These are phyloP conservation scores for Kluyveromyces dobzhanskii DNA, from an alignment of 805 yeast species.

Conservation along the genomic window DNA sequence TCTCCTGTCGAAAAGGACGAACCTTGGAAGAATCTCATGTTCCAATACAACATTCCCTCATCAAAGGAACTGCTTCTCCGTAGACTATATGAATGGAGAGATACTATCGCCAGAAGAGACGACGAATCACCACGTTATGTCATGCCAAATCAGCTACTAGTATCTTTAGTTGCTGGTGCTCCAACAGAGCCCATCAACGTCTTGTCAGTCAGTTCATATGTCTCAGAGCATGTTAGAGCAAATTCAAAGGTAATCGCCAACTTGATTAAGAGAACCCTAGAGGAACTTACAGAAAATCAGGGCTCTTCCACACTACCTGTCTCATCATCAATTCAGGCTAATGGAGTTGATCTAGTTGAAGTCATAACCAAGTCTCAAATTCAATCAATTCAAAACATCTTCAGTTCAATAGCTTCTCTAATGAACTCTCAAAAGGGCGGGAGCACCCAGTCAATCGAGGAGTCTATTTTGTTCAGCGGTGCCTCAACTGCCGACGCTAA, in stretches of 20 bases:
- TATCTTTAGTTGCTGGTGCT: constrained; percentile 45
- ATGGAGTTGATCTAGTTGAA: constrained; percentile 3
- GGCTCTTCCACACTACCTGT: not conserved
- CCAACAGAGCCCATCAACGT: constrained; percentile 57
- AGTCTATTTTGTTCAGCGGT: not conserved
- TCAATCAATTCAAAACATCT: constrained; percentile 10
- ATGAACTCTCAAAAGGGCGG: not conserved
- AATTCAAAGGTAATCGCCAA: constrained; percentile 50
- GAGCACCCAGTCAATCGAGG: not conserved
- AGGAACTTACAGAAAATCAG: constrained; percentile 10
- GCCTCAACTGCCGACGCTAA: not conserved
- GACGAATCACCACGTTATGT: constrained; percentile 83
- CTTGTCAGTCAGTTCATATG: constrained; percentile 36
- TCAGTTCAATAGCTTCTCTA: constrained; percentile 6
- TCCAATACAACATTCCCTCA: constrained; percentile 54
- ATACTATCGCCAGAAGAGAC: constrained; percentile 54
- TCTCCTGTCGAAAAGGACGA: constrained; percentile 47
- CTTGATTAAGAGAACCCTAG: constrained; percentile 40
- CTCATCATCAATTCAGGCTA: not conserved
- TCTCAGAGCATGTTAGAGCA: constrained; percentile 49
- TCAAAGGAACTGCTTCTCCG: constrained; percentile 48
- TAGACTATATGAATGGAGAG: constrained; percentile 77
- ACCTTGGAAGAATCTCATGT: constrained; percentile 59
- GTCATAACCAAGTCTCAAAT: constrained; percentile 14
- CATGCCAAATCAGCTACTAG: constrained; percentile 73